phyloP scores from a whole-genome alignment of 495 filamentous ascomycete genomes.

The Eremomyces bilateralis region DNA sequence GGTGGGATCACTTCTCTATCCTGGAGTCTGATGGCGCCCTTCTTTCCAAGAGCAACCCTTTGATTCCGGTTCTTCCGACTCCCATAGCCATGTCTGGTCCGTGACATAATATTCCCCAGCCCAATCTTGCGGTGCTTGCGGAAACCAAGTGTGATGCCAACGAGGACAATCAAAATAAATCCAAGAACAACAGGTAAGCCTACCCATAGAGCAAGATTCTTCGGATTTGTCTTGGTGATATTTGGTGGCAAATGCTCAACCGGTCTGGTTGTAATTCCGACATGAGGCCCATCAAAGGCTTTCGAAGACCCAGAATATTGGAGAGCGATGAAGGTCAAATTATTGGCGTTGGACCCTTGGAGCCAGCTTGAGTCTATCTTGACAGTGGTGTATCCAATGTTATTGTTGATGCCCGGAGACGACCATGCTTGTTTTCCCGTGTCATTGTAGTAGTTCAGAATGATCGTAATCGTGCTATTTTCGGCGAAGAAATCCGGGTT shows the following conservation, averaged over 20 bases:
- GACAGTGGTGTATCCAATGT: slow-evolving; percentile 19
- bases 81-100: slow-evolving; percentile 8
- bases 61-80: slow-evolving; percentile 10
- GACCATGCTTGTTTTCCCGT: slow-evolving; percentile 17
- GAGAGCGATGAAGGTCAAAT: slow-evolving; percentile 11
- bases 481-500: slow-evolving; percentile 20
- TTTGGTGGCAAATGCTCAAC: slow-evolving; percentile 8
- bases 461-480: slow-evolving; percentile 22
- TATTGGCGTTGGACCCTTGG: slow-evolving; percentile 12
- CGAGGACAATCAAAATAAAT: slow-evolving; percentile 7
- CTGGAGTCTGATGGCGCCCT: slow-evolving; percentile 12
- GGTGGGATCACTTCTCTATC: slow-evolving; percentile 3
- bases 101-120: slow-evolving; percentile 13
- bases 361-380: slow-evolving; percentile 19
- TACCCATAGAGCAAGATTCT: slow-evolving; percentile 11
- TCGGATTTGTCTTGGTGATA: slow-evolving; percentile 3
- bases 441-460: slow-evolving; percentile 18
- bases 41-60: slow-evolving; percentile 12
- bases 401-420: slow-evolving; percentile 20
- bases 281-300: slow-evolving; percentile 7
- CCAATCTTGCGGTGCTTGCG: slow-evolving; percentile 14
- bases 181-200: slow-evolving; percentile 13
- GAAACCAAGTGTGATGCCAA: slow-evolving; percentile 14
- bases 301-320: slow-evolving; percentile 4
- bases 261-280: slow-evolving; percentile 9